Evolutionary conservation across 371 early-diverging fungal genomes (phyloP).

Genomic region (Amoeboradix gromovi): DNA sequence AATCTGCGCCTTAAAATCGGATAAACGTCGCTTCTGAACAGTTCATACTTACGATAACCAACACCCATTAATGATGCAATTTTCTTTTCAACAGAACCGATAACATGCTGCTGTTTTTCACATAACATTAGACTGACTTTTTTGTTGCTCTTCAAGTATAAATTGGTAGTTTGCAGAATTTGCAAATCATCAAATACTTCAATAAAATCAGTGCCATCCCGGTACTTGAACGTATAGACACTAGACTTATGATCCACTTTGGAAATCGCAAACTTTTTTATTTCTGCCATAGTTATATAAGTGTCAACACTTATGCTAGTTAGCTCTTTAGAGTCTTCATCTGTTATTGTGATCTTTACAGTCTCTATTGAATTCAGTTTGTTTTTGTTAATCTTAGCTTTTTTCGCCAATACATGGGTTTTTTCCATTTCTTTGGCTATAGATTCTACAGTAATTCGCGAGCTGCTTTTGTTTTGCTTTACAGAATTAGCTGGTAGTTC

Average conservation of each 20-base stretch:
- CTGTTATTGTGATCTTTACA: neutral
- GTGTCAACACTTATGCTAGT: neutral
- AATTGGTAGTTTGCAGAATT: neutral
- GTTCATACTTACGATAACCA: conserved; percentile 3
- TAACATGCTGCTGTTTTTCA: neutral
- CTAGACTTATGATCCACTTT: neutral
- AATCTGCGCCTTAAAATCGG: conserved; percentile 2
- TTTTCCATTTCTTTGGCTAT: neutral
- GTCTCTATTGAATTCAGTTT: neutral
- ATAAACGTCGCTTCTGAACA: neutral
- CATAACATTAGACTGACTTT: neutral
- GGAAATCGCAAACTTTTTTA: neutral
- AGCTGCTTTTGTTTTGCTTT: neutral
- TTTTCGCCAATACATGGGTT: neutral
- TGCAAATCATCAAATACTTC: conserved; percentile 1
- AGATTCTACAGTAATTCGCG: neutral
- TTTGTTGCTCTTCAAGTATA: neutral
- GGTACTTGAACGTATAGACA: neutral
- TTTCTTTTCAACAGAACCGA: conserved; percentile 1
- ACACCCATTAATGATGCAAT: conserved; percentile 2
- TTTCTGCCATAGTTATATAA: neutral
- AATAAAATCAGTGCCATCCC: neutral
- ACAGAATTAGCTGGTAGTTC: neutral
- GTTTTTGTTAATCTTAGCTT: neutral
- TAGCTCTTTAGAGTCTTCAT: neutral